Evolutionary conservation across 495 filamentous ascomycete genomes (phyloP), one percentile per base, ranked within the genome.

Genomic region (Paragyromitra xinjiangensis): DNA sequence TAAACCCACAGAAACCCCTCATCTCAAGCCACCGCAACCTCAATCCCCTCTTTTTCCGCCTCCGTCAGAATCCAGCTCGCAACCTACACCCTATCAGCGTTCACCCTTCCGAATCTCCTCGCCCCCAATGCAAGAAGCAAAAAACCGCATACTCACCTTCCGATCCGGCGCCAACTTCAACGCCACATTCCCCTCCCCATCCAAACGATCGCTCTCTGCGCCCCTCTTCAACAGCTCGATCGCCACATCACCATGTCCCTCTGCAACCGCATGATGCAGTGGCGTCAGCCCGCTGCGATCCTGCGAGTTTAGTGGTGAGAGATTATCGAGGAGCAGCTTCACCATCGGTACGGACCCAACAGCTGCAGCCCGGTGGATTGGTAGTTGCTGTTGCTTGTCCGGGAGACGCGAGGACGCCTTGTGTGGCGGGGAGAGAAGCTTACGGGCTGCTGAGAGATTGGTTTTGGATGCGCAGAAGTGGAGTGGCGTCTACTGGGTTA

Each of bases 381-480:
- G 87, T 26, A 97, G 88, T 82, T 98, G 95, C 1, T 91, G 92
- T 14, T 92, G 89, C 82, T 90, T 92, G 83, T 99, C 96, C 76
- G 93, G 92, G 1, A 95, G 89, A 24, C 95, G 87, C 0, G 93
- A 86, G n/a, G 91, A 93, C 22, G 94, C 95, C 12, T 88, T 86
- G 4, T 88, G 86, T 71, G 92, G 92, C 58, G 90, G 85, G 16
- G 87, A 85, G 66, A 98, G 84, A 22, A 99, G 88, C 71, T 88
- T 92, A 51, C 92, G 92, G 6, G 94, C 93, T 14, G 90, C 87
- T 71, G 93, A 91, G 53, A 97, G 86, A 83, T 94, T 93, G 81
- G 88, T 88, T 82, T 99, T 98, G 64, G 94, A 97, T 59, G 93
- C 92, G 62, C 91, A 88, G 82, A 99, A 97, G 83, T 98, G 95